Base-by-base conservation (phyloP, 2,329 filamentous ascomycete genomes). In the Phialophora tarda region DNA sequence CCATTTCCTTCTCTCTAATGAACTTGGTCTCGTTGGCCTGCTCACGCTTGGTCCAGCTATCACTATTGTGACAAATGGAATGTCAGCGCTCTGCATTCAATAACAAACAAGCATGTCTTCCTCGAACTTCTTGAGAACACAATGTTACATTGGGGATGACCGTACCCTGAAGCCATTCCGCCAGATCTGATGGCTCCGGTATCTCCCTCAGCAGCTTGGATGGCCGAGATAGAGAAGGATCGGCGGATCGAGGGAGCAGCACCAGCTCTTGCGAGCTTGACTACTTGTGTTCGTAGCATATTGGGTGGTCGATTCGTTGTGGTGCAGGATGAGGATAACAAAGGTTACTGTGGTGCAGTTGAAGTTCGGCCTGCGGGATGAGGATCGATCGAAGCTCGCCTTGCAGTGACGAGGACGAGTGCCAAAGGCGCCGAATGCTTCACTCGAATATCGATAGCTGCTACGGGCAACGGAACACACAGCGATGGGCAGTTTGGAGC, bases 41-140 rank as follows among this genome's bases (percentile, higher is more conserved):
- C 82, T 99, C 95, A 74, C 95, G 92, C 82, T 90, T 90, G 82
- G 89, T 92, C 87, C 97, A 99, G 64, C 94, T 96, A 72, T 73
- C 55, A 55, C 50, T 56, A 50, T 56, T 55, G 6, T n/a, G 26
- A 26, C 8, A 47, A 50, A 26, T 28, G 38, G 24, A 51, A 30
- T 53, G 53, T 64, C 38, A 67, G 62, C 55, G 17, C 30, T 3
- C 12, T 12, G 48, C 21, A 23, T 17, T 11, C 8, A 7, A 24
- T 21, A 14, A 41, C 26, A 38, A 12, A 26, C 21, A 26, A 24
- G n/a, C 14, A 32, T 17, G n/a, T 24, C 57, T 24, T 14, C 56
- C 24, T 47, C 4, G 10, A 3, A 62, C 14, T 28, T 23, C 5
- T 5, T n/a, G 28, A 51, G 21, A 55, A 21, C 7, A 26, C 14